A percentile compares a stretch with the other conserved stretches of the same genome.
Conservation (phyloP, 495 filamentous ascomycete genomes). For the Penicillium longicatenatum region DNA sequence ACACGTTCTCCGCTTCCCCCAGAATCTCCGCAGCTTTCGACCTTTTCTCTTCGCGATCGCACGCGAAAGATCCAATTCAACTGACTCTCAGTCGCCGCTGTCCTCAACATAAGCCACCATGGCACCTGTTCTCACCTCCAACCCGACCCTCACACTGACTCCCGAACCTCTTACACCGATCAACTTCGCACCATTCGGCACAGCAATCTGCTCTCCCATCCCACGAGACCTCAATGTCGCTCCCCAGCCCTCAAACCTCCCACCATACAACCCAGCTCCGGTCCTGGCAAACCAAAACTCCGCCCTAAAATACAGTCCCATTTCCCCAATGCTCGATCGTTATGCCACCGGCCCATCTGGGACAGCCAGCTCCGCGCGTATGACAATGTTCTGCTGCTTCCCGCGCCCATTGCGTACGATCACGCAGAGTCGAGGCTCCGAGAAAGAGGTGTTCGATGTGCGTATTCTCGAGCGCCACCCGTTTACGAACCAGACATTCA, state of each 20-base stretch:
- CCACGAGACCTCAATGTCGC: conserved; percentile 52
- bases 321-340: conserved; percentile 68
- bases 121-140: conserved; percentile 37
- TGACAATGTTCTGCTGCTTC: conserved; percentile 90
- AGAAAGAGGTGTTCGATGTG: conserved; percentile 60
- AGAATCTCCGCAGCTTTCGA: neutral
- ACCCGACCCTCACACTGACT: conserved; percentile 38
- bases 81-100: neutral
- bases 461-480: conserved; percentile 88
- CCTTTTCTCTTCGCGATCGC: neutral
- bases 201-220: conserved; percentile 73
- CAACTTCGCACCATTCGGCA: conserved; percentile 79
- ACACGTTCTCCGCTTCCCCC: conserved; percentile 1
- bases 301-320: conserved; percentile 80
- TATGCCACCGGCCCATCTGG: conserved; percentile 68
- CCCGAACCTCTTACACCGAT: conserved; percentile 62
- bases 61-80: neutral
- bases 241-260: conserved; percentile 40
- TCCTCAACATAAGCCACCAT: conserved; percentile 10
- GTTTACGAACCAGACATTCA: conserved; percentile 90
- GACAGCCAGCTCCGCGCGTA: conserved; percentile 57
- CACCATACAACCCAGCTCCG: conserved; percentile 38
- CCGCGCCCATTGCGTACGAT: conserved; percentile 56
- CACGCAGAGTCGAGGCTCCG: conserved; percentile 11
- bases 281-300: conserved; percentile 79